Evolutionary conservation across 179 eudicot species (phyloP), one percentile per base, ranked within the genome.

Genomic region (Carnegiea gigantea): DNA sequence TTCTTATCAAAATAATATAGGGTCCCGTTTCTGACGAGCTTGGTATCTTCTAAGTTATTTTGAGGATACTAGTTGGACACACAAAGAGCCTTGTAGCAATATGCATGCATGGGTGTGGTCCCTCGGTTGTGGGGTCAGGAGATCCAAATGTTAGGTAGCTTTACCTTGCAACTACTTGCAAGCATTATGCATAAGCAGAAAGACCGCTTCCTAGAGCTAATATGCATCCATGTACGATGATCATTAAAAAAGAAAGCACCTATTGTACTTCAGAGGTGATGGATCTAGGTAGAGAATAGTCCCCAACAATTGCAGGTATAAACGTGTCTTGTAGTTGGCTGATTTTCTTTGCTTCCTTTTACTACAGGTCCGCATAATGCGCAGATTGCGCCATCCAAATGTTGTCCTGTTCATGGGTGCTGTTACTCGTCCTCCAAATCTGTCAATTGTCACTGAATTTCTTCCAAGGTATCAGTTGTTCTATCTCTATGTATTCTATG

Each of bases 401-500:
- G 94, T 97, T 76, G 98, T 97, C 82, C 88, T 90, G 82, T 97
- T 93, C 88, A 93, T 97, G 99, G 99, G 99, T 83, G 99, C 99
- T 77, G 98, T 97, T 77, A 97, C 99, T 81, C 95, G 99, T 24
- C 98, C 99, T 64, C 99, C 99, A 40, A 88, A 97, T 81, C 97
- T 97, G 75, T 97, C 99, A 53, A 97, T 97, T 74, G 88, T 97
- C 71, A 92, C 97, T 18, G 99, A 97, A 85, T 97, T 92, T 87
- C 95, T 97, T 72, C 99, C 99, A 43, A 93, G 98, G 99, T 93
- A 90, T 77, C 70, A 49, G 30, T 70, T 79, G 64, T 7, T 48
- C 21, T 15, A 18, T 62, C 46, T 75, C 49, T 6, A 82, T 53
- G 24, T 72, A 59, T 62, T 46, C 13, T 43, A 51, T 60, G 23